Base-by-base conservation (phyloP, 2,329 filamentous ascomycete genomes). In the Aspergillus brunneoviolaceus region DNA sequence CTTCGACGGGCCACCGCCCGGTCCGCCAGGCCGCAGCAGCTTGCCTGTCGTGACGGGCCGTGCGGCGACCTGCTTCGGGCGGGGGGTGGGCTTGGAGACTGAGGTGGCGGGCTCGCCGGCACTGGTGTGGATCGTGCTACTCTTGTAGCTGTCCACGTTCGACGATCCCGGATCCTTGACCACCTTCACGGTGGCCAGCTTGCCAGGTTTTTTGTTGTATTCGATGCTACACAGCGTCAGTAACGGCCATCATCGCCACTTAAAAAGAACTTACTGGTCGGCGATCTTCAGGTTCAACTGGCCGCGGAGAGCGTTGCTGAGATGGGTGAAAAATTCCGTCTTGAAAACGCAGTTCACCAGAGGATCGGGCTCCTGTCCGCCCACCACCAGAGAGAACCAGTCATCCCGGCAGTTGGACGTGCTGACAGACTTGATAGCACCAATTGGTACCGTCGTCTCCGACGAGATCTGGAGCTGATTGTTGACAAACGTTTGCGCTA, bases 141-240 rank as follows among this genome's bases (percentile, higher is more conserved):
- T 97, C 85, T 99, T 99, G 82, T 99, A 99, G 64, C 87, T 85
- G 76, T 99, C 95, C 51, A 88, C 88, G 55, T 84, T 77, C 3
- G 83, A 79, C 55, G 89, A 84, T 55, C 87, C 85, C 0, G 93
- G 88, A 73, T 99, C 95, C 78, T 96, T 96, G 62, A 96, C 72
- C 9, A 91, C 91, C 80, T 98, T 98, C 72, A 99, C 90, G 5
- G 87, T 79, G 57, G 94, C 90, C 75, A 91, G 85, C 80, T 99
- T 99, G 58, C 91, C 91, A 1, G 95, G 95, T 78, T 99, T 99
- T 84, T 98, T 99, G 72, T 94, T 93, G 77, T 96, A 99, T 74
- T 96, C 91, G 67, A 99, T 93, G 5, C 79, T 84, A 57, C 39
- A 27, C 12, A 23, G 49, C 21, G 48, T 70, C 59, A 68, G 65